Evolutionary conservation across 1,284 basidiomycete species (phyloP).

Genomic region (Cutaneotrichosporon spelunceum): DNA sequence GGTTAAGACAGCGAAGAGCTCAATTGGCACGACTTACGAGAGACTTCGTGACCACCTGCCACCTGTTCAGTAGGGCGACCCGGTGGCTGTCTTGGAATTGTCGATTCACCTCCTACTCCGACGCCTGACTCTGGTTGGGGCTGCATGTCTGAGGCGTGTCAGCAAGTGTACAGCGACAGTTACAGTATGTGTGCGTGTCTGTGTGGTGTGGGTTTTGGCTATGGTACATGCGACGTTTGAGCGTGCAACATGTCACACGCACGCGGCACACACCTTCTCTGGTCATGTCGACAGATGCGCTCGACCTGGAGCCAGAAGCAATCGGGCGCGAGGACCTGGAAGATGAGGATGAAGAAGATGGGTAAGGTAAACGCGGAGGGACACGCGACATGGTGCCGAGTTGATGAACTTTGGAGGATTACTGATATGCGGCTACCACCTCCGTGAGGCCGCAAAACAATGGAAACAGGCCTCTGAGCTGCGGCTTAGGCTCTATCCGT

Average conservation of each 20-base stretch:
- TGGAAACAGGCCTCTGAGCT: neutral
- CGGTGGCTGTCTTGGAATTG: neutral
- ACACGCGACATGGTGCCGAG: neutral
- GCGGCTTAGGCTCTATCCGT: neutral
- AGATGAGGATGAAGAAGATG: neutral
- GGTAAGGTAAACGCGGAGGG: neutral
- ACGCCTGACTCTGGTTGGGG: neutral
- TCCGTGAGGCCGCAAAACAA: neutral
- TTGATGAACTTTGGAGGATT: neutral
- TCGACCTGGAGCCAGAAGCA: neutral
- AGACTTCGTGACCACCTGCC: neutral
- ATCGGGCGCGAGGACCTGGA: neutral
- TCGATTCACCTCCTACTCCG: neutral
- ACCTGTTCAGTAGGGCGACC: neutral
- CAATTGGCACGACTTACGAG: neutral
- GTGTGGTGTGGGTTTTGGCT: neutral
- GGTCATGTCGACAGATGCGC: neutral
- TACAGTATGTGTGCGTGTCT: neutral
- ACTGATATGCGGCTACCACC: neutral
- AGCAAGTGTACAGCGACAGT: neutral
- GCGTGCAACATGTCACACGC: neutral
- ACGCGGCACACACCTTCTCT: neutral
- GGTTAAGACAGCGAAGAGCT: neutral
- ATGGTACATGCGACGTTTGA: neutral
- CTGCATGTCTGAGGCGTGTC: neutral